phyloP scores from a whole-genome alignment of 768 basidiomycete species.

The Filobasidium floriforme region DNA sequence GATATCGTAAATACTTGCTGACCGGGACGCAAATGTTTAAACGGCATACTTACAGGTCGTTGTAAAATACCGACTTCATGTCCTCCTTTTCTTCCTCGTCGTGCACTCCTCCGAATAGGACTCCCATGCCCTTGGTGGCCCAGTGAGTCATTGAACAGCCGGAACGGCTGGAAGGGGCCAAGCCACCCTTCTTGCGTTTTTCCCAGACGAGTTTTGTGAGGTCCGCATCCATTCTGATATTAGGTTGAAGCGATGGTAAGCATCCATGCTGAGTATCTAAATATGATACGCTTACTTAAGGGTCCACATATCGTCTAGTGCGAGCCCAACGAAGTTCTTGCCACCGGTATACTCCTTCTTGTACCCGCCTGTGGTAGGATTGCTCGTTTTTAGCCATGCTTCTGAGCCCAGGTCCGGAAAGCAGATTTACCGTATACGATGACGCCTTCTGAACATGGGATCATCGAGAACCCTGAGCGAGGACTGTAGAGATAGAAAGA shows the following conservation, averaged over 20 bases:
- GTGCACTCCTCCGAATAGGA: slow-evolving; percentile 80
- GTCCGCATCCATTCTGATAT: slow-evolving; percentile 46
- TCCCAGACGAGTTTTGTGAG: slow-evolving; percentile 71
- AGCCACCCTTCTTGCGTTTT: slow-evolving; percentile 66
- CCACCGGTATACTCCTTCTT: slow-evolving; percentile 83
- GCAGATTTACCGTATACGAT: slow-evolving; percentile 59
- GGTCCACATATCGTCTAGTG: slow-evolving; percentile 85
- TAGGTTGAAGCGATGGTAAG: background rate
- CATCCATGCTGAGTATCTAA: slow-evolving; percentile 8
- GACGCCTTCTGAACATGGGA: slow-evolving; percentile 68
- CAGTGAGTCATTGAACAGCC: slow-evolving; percentile 85
- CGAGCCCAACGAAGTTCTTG: slow-evolving; percentile 74
- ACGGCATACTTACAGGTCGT: slow-evolving; percentile 57
- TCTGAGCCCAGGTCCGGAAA: background rate
- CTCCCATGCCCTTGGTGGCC: slow-evolving; percentile 59
- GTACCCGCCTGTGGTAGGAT: slow-evolving; percentile 61
- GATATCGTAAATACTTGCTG: background rate
- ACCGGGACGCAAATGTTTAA: background rate
- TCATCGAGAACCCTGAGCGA: slow-evolving; percentile 66
- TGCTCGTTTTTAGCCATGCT: background rate
- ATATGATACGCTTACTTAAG: slow-evolving; percentile 53
- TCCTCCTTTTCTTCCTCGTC: slow-evolving; percentile 84
- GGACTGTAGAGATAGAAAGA: slow-evolving; percentile 26
- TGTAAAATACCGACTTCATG: slow-evolving; percentile 76
- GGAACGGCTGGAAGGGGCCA: slow-evolving; percentile 62